Percentiles rank a stretch among this genome's conserved stretches.
phyloP scores from a whole-genome alignment of 345 rosid species.

The Mercurialis annua region DNA sequence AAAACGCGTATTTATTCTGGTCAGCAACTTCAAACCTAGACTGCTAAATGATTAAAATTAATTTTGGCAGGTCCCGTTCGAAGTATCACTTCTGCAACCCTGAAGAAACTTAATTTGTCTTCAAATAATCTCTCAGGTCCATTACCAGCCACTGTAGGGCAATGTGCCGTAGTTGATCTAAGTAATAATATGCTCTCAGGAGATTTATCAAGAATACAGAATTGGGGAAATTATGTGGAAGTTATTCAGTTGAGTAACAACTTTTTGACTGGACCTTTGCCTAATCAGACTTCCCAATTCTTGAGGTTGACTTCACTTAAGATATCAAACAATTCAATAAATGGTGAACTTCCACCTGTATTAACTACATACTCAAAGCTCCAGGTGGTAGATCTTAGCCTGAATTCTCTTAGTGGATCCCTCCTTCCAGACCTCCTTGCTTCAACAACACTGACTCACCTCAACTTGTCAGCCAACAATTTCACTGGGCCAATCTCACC shows the following conservation, averaged over 20 bases:
- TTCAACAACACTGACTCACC: slow-evolving; percentile 55
- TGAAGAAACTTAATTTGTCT: slow-evolving; percentile 72
- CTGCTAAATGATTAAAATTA: too few species aligned
- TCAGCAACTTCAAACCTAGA: neutral
- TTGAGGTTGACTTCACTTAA: slow-evolving; percentile 59
- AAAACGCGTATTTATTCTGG: too few species aligned
- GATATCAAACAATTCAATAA: slow-evolving; percentile 59
- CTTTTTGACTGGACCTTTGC: slow-evolving; percentile 57
- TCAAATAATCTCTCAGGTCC: slow-evolving; percentile 68
- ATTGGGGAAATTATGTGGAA: slow-evolving; percentile 83
- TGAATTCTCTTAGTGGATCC: slow-evolving; percentile 52
- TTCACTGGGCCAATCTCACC: slow-evolving; percentile 67
- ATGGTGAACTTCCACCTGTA: slow-evolving; percentile 58
- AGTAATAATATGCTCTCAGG: slow-evolving; percentile 73
- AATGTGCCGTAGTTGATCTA: slow-evolving; percentile 68
- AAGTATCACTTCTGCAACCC: slow-evolving; percentile 65
- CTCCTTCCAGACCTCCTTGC: slow-evolving; percentile 54
- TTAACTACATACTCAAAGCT: slow-evolving; percentile 64
- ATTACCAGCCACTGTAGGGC: slow-evolving; percentile 60
- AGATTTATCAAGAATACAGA: slow-evolving; percentile 59
- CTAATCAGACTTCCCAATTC: slow-evolving; percentile 66
- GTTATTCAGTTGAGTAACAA: slow-evolving; percentile 70
- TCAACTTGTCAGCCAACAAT: slow-evolving; percentile 69
- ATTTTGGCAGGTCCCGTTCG: slow-evolving; percentile 70
- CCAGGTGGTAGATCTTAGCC: slow-evolving; percentile 65